Evolutionary conservation across 2,329 filamentous ascomycete species (phyloP).

Genomic region (Emydomyces testavorans): DNA sequence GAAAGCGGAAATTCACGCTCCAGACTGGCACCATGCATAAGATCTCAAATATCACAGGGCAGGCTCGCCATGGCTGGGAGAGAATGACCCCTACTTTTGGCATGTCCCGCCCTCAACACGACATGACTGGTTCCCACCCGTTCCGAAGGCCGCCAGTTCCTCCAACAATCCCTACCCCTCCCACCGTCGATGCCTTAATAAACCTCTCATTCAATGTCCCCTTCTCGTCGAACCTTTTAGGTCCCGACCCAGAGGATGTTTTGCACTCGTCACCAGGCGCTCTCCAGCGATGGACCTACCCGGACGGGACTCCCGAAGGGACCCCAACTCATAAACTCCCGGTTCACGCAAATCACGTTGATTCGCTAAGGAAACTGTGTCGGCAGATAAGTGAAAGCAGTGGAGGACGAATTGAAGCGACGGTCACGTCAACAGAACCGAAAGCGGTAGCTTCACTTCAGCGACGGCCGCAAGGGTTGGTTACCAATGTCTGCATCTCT

Average conservation of each 20-base stretch:
- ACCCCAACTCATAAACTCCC: slow-evolving; percentile 79
- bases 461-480: slow-evolving; percentile 44
- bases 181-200: slow-evolving; percentile 64
- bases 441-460: slow-evolving; percentile 47
- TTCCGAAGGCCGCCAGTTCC: slow-evolving; percentile 49
- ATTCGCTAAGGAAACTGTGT: slow-evolving; percentile 67
- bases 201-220: slow-evolving; percentile 96
- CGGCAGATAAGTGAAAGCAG: slow-evolving; percentile 61
- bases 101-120: slow-evolving; percentile 49
- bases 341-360: slow-evolving; percentile 80
- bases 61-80: slow-evolving; percentile 56
- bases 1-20: slow-evolving; percentile 2
- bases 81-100: slow-evolving; percentile 55
- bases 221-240: slow-evolving; percentile 81
- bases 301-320: slow-evolving; percentile 72
- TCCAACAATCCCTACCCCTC: slow-evolving; percentile 64
- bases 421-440: slow-evolving; percentile 70
- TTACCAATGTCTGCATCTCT: slow-evolving; percentile 83
- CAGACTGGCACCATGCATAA: slow-evolving; percentile 46
- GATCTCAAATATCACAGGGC: slow-evolving; percentile 56
- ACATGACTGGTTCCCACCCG: slow-evolving; percentile 42
- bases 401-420: slow-evolving; percentile 64
- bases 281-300: slow-evolving; percentile 84
- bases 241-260: slow-evolving; percentile 88
- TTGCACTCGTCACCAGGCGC: slow-evolving; percentile 83